Conservation (phyloP, 768 basidiomycete species). For the Suillus hirtellus region DNA sequence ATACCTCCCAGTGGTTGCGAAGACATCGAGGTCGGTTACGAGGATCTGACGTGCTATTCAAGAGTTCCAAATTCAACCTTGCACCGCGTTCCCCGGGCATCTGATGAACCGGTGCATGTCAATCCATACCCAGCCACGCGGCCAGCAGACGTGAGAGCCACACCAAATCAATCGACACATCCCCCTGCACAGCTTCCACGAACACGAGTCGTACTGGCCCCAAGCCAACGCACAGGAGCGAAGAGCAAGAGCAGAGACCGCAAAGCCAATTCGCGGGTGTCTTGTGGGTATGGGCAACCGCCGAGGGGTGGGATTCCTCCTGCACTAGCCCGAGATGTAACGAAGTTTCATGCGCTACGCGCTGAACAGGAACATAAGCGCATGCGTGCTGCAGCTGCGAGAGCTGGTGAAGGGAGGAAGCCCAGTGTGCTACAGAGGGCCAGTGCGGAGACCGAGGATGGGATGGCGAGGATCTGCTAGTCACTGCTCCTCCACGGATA, state of each 20-base stretch:
- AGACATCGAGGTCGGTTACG: constrained; percentile 24
- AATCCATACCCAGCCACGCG: not conserved
- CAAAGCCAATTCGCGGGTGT: constrained; percentile 10
- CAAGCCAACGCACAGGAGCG: constrained; percentile 1
- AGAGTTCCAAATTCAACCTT: constrained; percentile 8
- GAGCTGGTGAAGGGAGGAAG: constrained; percentile 15
- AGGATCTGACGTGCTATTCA: constrained; percentile 12
- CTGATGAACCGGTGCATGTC: not conserved
- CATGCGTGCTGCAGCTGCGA: constrained; percentile 17
- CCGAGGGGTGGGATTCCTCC: constrained; percentile 35
- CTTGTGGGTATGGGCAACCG: constrained; percentile 17
- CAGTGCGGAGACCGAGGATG: not conserved
- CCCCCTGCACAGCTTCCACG: constrained; percentile 6
- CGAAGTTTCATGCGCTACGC: constrained; percentile 27
- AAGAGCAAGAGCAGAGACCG: not conserved
- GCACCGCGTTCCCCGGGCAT: not conserved
- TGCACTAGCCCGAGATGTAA: constrained; percentile 31
- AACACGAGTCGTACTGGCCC: constrained; percentile 10
- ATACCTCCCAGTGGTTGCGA: constrained; percentile 26
- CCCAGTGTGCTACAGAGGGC: constrained; percentile 30
- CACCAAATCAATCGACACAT: not conserved
- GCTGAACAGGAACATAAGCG: constrained; percentile 26
- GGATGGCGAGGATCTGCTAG: not conserved
- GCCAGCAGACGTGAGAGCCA: not conserved
- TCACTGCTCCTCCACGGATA: not conserved